Evolutionary conservation across 2,329 filamentous ascomycete species (phyloP).

Genomic region (Pyricularia pennisetigena): DNA sequence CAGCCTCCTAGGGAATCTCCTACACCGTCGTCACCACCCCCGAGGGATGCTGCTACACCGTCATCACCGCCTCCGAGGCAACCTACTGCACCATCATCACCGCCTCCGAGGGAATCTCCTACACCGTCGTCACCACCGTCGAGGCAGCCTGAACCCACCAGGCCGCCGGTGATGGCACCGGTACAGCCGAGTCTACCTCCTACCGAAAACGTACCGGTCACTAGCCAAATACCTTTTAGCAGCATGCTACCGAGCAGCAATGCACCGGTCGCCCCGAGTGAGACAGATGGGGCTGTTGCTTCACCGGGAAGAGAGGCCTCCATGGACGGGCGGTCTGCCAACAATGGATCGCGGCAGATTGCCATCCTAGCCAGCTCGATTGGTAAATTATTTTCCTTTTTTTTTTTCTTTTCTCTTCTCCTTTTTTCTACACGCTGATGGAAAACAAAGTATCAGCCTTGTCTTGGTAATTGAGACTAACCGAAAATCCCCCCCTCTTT

Average conservation of each 20-base stretch:
- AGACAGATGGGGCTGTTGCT: neutral
- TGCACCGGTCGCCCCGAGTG: neutral
- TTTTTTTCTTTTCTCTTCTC: too few species aligned
- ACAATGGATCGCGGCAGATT: neutral
- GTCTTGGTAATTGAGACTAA: too few species aligned
- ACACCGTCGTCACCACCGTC: neutral
- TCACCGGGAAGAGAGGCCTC: neutral
- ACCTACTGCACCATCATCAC: too few species aligned
- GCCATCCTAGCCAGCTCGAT: neutral
- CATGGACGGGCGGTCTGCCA: neutral
- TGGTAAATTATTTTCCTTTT: neutral
- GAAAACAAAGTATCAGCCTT: neutral
- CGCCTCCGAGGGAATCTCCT: too few species aligned
- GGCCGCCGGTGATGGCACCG: neutral
- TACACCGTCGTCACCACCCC: too few species aligned
- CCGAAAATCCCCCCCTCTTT: neutral
- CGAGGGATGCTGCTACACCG: too few species aligned
- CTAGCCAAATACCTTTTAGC: neutral
- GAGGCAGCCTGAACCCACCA: neutral
- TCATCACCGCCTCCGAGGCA: too few species aligned
- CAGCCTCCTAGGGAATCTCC: too few species aligned
- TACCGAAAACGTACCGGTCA: neutral
- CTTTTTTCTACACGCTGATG: neutral
- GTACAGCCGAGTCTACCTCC: neutral
- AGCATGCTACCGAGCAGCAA: neutral